Base-by-base conservation (phyloP, 2,329 filamentous ascomycete species). In the Fusarium sp. region DNA sequence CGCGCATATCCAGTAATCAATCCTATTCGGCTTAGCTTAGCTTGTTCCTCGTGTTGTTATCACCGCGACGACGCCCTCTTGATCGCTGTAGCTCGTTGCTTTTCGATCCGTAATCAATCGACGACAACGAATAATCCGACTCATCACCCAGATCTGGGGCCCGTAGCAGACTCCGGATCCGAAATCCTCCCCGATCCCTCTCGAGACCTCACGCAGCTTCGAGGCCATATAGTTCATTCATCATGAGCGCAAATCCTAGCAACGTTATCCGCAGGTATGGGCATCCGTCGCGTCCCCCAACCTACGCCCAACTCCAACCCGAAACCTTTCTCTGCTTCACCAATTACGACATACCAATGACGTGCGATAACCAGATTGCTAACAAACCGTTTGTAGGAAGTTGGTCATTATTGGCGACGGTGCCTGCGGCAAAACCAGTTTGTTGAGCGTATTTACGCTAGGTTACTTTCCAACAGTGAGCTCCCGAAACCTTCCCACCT, bases 391-490 rank as follows among this genome's bases (percentile, higher is more conserved):
- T 67, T 19, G 2, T 77, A 97, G 94, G 85, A 97, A 97, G 83
- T 86, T 97, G 76, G 94, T 97, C 75, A 97, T 97, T 73, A 97
- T 97, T 75, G 94, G 94, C 65, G 94, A 97, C 77, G 96, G 96
- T 83, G 96, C 96, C 72, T 99, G 96, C 81, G 96, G 96, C 75
- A 99, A 99, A 85, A 99, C 96, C 51, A 97, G 93, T 88, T 83
- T 99, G 74, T 84, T 99, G 70, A 97, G 94, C 78, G 96, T 99
- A 72, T 99, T 99, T 81, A 99, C 96, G 34, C 85, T 99, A 54
- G 96, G 96, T 59, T 98, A 97, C 81, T 99, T 98, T 75, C 96
- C 96, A 74, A 97, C 94, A 76, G 95, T 97, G 85, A 83, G 93
- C 88, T 45, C 43, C 20, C 49, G 55, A 42, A 45, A 28, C 43